Evolutionary conservation across 1,284 basidiomycete genomes (phyloP).

Genomic region (Papiliotrema fonsecae): DNA sequence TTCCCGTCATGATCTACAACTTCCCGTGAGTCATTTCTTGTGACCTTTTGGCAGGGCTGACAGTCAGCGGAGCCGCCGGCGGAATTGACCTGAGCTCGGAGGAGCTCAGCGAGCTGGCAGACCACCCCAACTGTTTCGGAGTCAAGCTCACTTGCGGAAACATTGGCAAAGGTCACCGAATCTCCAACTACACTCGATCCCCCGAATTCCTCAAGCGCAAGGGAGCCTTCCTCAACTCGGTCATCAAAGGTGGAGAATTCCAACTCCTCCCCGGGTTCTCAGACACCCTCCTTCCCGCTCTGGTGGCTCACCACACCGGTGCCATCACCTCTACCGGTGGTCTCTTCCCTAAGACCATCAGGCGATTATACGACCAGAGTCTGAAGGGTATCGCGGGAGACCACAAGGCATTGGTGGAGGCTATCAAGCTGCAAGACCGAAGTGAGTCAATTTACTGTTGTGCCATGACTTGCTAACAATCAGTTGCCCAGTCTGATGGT

Average conservation of each 20-base stretch:
- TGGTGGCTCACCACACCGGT: constrained; percentile 59
- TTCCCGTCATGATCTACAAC: constrained; percentile 88
- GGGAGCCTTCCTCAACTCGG: constrained; percentile 19
- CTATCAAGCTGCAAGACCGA: constrained; percentile 63
- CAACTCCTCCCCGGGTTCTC: constrained; percentile 47
- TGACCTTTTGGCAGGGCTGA: neutral
- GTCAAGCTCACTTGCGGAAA: constrained; percentile 81
- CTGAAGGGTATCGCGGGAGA: constrained; percentile 47
- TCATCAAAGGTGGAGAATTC: constrained; percentile 35
- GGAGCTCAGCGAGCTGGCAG: constrained; percentile 63
- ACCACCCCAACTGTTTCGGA: constrained; percentile 83
- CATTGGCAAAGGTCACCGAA: constrained; percentile 74
- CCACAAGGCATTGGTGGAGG: constrained; percentile 60
- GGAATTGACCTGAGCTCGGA: constrained; percentile 85
- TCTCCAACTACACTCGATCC: constrained; percentile 55
- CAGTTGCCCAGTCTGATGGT: constrained; percentile 67
- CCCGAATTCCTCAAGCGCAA: constrained; percentile 33
- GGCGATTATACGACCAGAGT: constrained; percentile 57
- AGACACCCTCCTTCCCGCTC: constrained; percentile 49
- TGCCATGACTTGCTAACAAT: neutral
- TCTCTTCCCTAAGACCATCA: constrained; percentile 68
- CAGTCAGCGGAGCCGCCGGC: constrained; percentile 55
- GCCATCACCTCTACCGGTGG: constrained; percentile 72
- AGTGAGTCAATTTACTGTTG: constrained; percentile 5
- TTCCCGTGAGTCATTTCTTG: constrained; percentile 56